phyloP scores from a whole-genome alignment of 2,329 filamentous ascomycete genomes.

The Pyrenochaeta sp. region DNA sequence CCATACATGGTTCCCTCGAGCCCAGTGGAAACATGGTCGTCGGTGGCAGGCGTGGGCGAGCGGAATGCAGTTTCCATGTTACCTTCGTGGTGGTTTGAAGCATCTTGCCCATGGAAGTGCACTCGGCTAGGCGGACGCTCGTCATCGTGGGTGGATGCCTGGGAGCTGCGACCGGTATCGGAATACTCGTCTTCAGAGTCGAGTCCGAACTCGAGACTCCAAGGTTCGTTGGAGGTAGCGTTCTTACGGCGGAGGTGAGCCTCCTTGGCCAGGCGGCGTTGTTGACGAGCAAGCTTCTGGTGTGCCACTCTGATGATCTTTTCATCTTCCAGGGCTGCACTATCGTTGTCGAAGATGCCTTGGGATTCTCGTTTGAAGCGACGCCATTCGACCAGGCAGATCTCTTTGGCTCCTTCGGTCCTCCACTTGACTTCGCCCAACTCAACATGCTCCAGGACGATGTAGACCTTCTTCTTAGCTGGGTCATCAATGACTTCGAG shows the following conservation, averaged over 20 bases:
- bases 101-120: conserved; percentile 27
- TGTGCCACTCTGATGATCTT: conserved; percentile 49
- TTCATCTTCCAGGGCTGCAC: conserved; percentile 54
- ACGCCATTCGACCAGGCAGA: conserved; percentile 82
- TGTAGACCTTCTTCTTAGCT: conserved; percentile 96
- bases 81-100: conserved; percentile 25
- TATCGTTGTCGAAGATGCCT: conserved; percentile 55
- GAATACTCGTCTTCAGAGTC: conserved; percentile 63
- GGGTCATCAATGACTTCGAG: conserved; percentile 98
- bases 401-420: conserved; percentile 83
- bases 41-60: conserved; percentile 29
- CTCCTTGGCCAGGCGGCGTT: conserved; percentile 50
- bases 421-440: conserved; percentile 95
- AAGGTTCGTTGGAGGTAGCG: conserved; percentile 66
- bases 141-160: conserved; percentile 29
- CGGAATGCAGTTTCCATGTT: conserved; percentile 49
- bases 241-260: conserved; percentile 40
- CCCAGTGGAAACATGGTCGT: conserved; percentile 52
- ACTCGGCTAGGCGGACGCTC: conserved; percentile 28
- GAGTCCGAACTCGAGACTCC: conserved; percentile 84
- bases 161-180: conserved; percentile 36
- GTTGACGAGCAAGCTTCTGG: conserved; percentile 54
- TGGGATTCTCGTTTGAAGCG: conserved; percentile 77
- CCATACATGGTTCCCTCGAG: conserved; percentile 83
- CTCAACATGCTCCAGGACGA: conserved; percentile 94